Evolutionary conservation across 257 asterid species (phyloP).

Genomic region (Perilla frutescens): DNA sequence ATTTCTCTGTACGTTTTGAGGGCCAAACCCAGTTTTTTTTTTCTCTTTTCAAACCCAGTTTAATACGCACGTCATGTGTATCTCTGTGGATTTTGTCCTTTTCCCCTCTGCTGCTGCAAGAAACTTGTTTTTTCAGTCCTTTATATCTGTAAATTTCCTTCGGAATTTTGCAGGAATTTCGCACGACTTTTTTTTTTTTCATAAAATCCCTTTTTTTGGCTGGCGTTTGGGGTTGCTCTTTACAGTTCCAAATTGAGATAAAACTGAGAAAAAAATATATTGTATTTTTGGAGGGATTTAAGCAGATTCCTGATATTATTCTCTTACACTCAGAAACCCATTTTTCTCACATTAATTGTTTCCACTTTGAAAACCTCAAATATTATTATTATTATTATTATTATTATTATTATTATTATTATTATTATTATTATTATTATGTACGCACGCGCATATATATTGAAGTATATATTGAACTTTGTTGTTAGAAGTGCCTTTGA

Average conservation of each 20-base stretch:
- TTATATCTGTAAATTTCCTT: slow-evolving; percentile 35
- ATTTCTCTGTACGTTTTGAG: no score
- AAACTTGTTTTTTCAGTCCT: slow-evolving; percentile 37
- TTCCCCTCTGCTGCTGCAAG: slow-evolving; percentile 27
- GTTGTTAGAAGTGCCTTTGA: background rate
- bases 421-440: background rate
- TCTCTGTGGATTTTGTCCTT: slow-evolving; percentile 15
- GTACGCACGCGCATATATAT: background rate
- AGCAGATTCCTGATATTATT: slow-evolving; percentile 46
- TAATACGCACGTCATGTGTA: background rate
- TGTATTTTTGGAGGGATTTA: slow-evolving; percentile 28
- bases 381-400: no score
- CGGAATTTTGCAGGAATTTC: slow-evolving; percentile 29
- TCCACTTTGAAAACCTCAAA: slow-evolving; percentile 29
- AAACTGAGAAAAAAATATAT: slow-evolving; percentile 11
- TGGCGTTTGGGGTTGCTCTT: background rate
- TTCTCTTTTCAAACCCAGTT: background rate
- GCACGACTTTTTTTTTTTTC: slow-evolving; percentile 1
- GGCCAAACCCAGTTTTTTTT: background rate
- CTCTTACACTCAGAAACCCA: slow-evolving; percentile 28
- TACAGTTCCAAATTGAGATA: slow-evolving; percentile 34
- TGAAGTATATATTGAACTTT: background rate
- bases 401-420: no score
- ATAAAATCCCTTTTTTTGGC: background rate
- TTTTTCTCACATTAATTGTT: slow-evolving; percentile 16